These are phyloP conservation scores for Picea sitchensis DNA, from an alignment of 75 land plant species.

Conservation along the genomic window DNA sequence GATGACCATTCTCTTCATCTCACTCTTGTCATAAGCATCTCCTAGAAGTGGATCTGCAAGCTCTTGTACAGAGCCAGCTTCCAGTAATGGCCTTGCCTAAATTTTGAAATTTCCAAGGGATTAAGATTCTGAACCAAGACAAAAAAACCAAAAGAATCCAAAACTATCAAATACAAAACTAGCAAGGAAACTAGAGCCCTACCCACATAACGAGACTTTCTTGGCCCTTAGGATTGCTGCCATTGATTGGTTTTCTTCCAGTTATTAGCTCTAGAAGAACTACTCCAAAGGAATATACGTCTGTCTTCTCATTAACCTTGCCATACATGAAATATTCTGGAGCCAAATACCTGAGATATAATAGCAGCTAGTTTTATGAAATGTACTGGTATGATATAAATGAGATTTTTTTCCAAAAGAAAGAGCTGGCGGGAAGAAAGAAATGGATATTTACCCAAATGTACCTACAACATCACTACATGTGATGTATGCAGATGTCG, in stretches of 20 bases:
- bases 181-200: conserved; percentile 12
- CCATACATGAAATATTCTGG: conserved; percentile 99
- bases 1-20: conserved; percentile 61
- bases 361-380: not conserved
- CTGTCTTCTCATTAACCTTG: conserved; percentile 81
- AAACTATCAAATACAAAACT: not conserved
- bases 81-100: conserved; percentile 74
- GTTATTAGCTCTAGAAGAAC: conserved; percentile 93
- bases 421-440: not conserved
- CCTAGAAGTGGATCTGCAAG: conserved; percentile 64
- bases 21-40: conserved; percentile 27
- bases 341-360: conserved; percentile 69
- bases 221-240: conserved; percentile 61
- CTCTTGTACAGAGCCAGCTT: conserved; percentile 24
- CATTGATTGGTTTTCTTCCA: conserved; percentile 76
- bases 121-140: not conserved
- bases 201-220: conserved; percentile 93
- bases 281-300: conserved; percentile 94
- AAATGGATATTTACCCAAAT: conserved; percentile 52
- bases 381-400: not conserved
- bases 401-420: not conserved
- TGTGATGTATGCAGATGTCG: conserved; percentile 35
- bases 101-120: not conserved
- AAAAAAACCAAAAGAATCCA: not conserved
- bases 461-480: conserved; percentile 88